Evolutionary conservation across 1,284 basidiomycete genomes (phyloP), one percentile per base, ranked within the genome.

Genomic region (Cryptococcus sp.): DNA sequence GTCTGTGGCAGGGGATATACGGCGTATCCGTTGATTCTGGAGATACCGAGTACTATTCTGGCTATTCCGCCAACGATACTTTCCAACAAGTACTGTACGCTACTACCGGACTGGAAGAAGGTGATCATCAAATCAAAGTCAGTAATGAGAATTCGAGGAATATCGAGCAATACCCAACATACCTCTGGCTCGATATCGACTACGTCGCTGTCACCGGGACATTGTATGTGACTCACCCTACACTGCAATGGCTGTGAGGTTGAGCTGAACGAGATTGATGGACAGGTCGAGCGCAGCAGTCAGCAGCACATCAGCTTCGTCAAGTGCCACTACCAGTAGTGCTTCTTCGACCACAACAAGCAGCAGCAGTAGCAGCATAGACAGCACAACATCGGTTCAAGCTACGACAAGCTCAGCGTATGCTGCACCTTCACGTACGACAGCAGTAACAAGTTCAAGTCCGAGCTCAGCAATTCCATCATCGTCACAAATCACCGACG

Each of bases 151-250:
- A 68, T 51, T 55, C 56, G 1, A 54, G 63, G 50, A 69, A 72
- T 54, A 55, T 54, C 10, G 60, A 50, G 13, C 52, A 68, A 44
- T 66, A 66, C 46, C 64, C 68, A 2, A 48, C 53, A 15, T 66
- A 67, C 44, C 55, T 66, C 4, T 71, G 57, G 54, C 22, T 73
- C 7, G 70, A 73, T 54, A 55, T 73, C 13, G 70, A 73, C 48
- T 59, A 62, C 19, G 60, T 68, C 3, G 61, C 61, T 20, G 50
- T 73, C 8, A 67, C 57, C 6, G 70, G 70, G 5, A 57, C 50
- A 20, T 40, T 69, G 70, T 72, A 46, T 48, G 70, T 66, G 16
- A 26, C 8, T 34, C 29, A 2, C 8, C 41, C 4, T n/a, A 44
- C 41, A 5, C 22, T 44, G 41, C 41, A 22, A 22, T 44, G 41